Conservation (phyloP, 148 eudicot genomes). For the Rhododendron vialii region DNA sequence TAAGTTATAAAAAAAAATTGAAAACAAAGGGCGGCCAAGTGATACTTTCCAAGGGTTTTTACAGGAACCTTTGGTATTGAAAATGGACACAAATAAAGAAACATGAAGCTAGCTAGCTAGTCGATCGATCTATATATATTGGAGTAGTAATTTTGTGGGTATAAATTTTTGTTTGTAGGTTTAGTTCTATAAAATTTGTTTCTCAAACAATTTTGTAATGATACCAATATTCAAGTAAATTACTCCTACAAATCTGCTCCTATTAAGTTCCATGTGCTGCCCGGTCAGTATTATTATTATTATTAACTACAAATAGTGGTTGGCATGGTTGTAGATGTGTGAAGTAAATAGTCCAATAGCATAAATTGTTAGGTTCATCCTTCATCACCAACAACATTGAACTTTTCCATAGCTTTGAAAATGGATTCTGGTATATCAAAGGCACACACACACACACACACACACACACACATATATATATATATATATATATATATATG, state of each 20-base stretch:
- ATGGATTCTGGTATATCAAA: not conserved
- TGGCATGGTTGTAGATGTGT: not conserved
- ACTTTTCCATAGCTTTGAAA: not conserved
- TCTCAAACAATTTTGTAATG: no score
- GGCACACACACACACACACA: no score
- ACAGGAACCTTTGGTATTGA: no score
- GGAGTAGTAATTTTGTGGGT: not conserved
- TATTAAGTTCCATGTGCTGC: not conserved
- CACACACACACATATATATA: no score
- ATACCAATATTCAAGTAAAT: not conserved
- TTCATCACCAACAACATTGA: not conserved
- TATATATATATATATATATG: no score
- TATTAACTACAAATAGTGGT: not conserved
- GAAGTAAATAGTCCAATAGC: not conserved
- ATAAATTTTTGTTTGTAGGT: not conserved
- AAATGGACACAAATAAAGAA: not conserved
- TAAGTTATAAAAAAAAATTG: not conserved
- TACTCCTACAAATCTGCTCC: not conserved
- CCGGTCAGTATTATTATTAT: not conserved
- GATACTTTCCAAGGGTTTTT: no score
- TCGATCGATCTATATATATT: no score
- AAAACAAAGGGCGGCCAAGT: not conserved
- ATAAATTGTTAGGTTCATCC: not conserved
- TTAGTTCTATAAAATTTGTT: not conserved
- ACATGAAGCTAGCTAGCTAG: not conserved